Base-by-base conservation (phyloP, 2,329 filamentous ascomycete species). In the Alternaria ventricosa region DNA sequence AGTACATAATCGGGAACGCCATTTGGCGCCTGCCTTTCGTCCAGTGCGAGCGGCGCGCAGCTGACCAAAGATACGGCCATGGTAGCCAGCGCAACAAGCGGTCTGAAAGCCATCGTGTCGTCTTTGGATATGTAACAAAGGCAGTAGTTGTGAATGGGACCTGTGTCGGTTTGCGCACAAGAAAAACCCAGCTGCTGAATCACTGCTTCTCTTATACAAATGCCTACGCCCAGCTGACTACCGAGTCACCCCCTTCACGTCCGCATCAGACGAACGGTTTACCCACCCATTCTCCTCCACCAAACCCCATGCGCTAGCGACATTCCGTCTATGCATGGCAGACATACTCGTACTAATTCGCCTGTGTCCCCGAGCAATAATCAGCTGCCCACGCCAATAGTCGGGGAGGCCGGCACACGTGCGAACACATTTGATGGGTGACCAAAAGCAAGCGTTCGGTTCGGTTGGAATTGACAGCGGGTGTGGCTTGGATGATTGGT, bases 1-100 rank as follows among this genome's bases (percentile, higher is more conserved):
- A 80, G 22, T 0, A 81, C 78, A 69, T 75, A 81, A 23, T 77
- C 73, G 12, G 79, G 79, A 1, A 80, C 71, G n/a, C 71, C 68
- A 47, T 43, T 55, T 20, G 71, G 74, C 13, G 62, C 68, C 25
- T 76, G 74, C 53, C 72, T 67, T 33, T 68, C 51, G 43, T 64
- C 49, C 15, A 71, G 43, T 20, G 61, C 67, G 18, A 70, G 57
- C 1, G 75, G 73, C 13, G 67, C 71, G 23, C 71, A 58, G 7
- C 49, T 56, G 10, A 65, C 70, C 12, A 68, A 47, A 53, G 69
- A 59, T n/a, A 57, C 62, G 50, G 64, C 64, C n/a, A 68, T 30
- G 12, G 61, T 56, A 36, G 60, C 50, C 27, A 57, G 49, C 43
- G 65, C 11, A 25, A 71, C 51, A 22, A 69, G 43, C 10, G 50